Base-by-base conservation (phyloP, 1,284 basidiomycete genomes). In the Gomphus bonarii region DNA sequence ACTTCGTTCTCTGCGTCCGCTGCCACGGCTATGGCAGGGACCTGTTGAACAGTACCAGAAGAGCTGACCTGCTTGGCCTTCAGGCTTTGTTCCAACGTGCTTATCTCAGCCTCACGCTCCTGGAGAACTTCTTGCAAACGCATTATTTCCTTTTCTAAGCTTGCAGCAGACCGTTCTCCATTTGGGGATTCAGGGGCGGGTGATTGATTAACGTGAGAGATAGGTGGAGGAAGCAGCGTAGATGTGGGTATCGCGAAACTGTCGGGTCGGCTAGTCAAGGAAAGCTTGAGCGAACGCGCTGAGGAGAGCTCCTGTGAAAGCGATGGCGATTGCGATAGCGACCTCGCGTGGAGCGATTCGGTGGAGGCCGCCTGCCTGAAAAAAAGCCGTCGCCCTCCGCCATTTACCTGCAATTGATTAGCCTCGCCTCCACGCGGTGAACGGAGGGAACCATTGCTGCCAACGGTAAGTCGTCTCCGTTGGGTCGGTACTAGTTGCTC, bases 281-380 rank as follows among this genome's bases (percentile, higher is more conserved):
- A 88, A 66, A 77, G 75, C 75, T 86, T 87, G 79, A 85, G 87
- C 74, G 84, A 91, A 67, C 84, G 87, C 76, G 78, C 89, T 75
- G 84, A 93, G 64, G 87, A 94, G 63, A 94, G 83, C 81, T 95
- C 91, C 90, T 94, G 92, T 74, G 92, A 94, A 64, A 94, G 84
- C 76, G 92, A 94, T 75, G 85, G 81, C 67, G 88, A 91, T 73
- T 88, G 85, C 75, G 84, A 86, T 64, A 87, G 82, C 80, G 88
- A 88, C 79, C 87, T 88, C 79, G 81, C 77, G 73, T 87, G 88
- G 66, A 89, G 82, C 68, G 86, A 89, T 69, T 91, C 88, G 67
- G 82, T 73, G 65, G 88, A 91, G 75, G 82, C 81, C 78, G 85
- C 87, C 68, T 88, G 84, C 63, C 82, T 78, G 80, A 88, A 91